phyloP scores from a whole-genome alignment of 805 yeast genomes.

The Hyphopichia homilentoma region DNA sequence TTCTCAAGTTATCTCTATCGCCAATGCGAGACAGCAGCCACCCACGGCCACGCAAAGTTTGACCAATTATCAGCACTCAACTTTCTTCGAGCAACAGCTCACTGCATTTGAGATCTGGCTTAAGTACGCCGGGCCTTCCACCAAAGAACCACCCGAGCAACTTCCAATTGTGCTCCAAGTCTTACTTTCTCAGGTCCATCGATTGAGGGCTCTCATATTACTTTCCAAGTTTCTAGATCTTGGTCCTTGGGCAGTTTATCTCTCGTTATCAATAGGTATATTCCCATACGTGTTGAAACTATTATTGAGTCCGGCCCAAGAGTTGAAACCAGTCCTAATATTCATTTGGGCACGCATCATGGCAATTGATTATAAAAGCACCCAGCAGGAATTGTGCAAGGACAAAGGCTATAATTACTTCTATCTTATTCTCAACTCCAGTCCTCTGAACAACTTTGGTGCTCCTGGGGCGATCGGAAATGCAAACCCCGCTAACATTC shows the following conservation, averaged over 20 bases:
- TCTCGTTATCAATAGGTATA: slow-evolving; percentile 90
- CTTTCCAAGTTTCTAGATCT: slow-evolving; percentile 83
- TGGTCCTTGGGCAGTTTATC: slow-evolving; percentile 97
- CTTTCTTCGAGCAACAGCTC: slow-evolving; percentile 92
- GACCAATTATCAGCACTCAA: slow-evolving; percentile 76
- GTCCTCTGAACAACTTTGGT: slow-evolving; percentile 24
- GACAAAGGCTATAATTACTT: slow-evolving; percentile 90
- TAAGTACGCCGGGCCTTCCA: slow-evolving; percentile 75
- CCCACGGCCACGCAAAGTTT: slow-evolving; percentile 13
- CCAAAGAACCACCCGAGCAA: slow-evolving; percentile 89
- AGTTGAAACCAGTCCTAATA: slow-evolving; percentile 86
- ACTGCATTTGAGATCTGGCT: slow-evolving; percentile 98
- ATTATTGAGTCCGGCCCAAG: slow-evolving; percentile 92
- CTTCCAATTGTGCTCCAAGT: slow-evolving; percentile 92
- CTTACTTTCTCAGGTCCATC: slow-evolving; percentile 86
- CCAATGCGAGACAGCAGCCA: slow-evolving; percentile 1
- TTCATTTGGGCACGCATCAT: slow-evolving; percentile 97
- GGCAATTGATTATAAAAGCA: slow-evolving; percentile 88
- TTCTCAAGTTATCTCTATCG: slow-evolving; percentile 3
- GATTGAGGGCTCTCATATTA: slow-evolving; percentile 81
- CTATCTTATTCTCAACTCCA: slow-evolving; percentile 64
- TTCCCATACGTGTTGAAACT: slow-evolving; percentile 91
- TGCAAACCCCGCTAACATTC: slow-evolving; percentile 20
- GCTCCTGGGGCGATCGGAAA: slow-evolving; percentile 30
- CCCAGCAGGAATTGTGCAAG: slow-evolving; percentile 88